phyloP scores from a whole-genome alignment of 2,329 filamentous ascomycete species.

The Byssochlamys sp. region DNA sequence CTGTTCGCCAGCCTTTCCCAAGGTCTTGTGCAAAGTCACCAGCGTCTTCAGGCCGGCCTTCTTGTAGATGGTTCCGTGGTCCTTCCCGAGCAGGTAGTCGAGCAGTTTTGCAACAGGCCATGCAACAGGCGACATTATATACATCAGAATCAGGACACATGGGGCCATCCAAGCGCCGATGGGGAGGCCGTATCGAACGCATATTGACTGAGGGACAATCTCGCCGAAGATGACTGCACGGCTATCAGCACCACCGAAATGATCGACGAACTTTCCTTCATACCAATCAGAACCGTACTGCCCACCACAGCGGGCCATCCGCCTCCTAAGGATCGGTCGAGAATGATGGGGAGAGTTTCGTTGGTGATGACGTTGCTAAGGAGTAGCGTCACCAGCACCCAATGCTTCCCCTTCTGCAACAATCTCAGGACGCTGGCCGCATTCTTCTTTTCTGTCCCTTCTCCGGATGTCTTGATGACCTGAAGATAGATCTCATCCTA shows the following conservation, averaged over 20 bases:
- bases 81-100: conserved; percentile 83
- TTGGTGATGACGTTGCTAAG: conserved; percentile 97
- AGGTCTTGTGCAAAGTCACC: conserved; percentile 84
- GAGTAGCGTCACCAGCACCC: conserved; percentile 89
- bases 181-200: conserved; percentile 86
- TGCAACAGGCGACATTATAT: conserved; percentile 74
- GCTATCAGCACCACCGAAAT: conserved; percentile 2
- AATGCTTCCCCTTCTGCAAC: conserved; percentile 84
- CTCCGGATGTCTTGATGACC: conserved; percentile 76
- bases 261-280: conserved; percentile 14
- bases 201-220: conserved; percentile 89
- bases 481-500: conserved; percentile 93
- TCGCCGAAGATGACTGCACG: conserved; percentile 87
- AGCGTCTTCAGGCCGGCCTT: conserved; percentile 94
- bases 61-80: conserved; percentile 95
- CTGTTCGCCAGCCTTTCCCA: conserved; percentile 74
- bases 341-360: conserved; percentile 86
- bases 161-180: conserved; percentile 92
- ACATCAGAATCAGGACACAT: conserved; percentile 82
- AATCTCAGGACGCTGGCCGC: conserved; percentile 71
- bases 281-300: conserved; percentile 88
- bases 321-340: conserved; percentile 86
- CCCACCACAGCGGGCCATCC: conserved; percentile 89
- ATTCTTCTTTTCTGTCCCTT: conserved; percentile 76
- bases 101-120: conserved; percentile 95